Base-by-base conservation (phyloP, 768 basidiomycete genomes). In the Pisolithus orientalis region DNA sequence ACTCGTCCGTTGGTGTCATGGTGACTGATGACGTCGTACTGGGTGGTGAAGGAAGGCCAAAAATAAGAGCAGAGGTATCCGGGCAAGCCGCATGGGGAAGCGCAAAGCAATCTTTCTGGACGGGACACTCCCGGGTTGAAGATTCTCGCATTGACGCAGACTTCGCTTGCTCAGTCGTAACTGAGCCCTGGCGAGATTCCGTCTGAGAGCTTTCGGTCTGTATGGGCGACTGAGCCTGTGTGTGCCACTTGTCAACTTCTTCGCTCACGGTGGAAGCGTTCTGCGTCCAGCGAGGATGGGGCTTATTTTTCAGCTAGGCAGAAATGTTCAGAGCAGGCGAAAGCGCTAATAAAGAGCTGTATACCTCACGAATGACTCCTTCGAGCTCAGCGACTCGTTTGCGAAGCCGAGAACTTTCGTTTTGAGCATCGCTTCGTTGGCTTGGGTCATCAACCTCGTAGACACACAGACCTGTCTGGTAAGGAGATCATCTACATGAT, bases 381-480 rank as follows among this genome's bases (percentile, higher is more conserved):
- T 92, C 89, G 1, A 92, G 76, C 60, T 92, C 89, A 27, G 87
- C 87, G 24, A 91, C 84, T 44, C 89, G 80, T 54, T 81, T 80
- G 49, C 87, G 77, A 21, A 91, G 74, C 37, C 83, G 76, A 32
- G 80, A 75, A 42, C 75, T 75, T 63, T 90, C 88, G 52, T 85
- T 84, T 54, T 79, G 78, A 9, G 67, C 60, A 47, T 71, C 63
- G 11, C 69, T 71, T 61, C 80, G 75, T 65, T 82, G 79, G 54
- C 66, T 80, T 25, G 84, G 84, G 59, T 88, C 86, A 59, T 90
- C 88, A 6, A 90, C 80, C 64, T 92, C 87, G 59, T 92, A 92
- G 9, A 90, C 84, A 62, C 89, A 92, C 4, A 89, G 73, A 1
- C 87, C 88, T 45, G 86, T 90, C 86, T 88, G 56, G 40, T 43